A percentile compares a stretch with the other conserved stretches of the same genome.
Evolutionary conservation across 768 basidiomycete genomes (phyloP).

Genomic region (Calocybe indica): DNA sequence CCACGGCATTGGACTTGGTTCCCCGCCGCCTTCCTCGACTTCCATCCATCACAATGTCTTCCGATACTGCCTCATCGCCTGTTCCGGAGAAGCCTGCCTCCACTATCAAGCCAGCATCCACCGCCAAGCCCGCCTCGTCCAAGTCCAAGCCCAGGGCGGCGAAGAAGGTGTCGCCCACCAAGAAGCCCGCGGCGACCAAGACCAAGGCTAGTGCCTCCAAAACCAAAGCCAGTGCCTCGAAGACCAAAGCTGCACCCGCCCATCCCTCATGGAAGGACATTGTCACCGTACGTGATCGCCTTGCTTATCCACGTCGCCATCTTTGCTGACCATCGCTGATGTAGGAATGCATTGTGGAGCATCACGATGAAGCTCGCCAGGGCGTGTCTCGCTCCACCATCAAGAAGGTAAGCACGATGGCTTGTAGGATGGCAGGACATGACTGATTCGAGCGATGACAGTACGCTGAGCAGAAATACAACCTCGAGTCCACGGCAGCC

Average conservation of each 20-base stretch:
- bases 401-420: slow-evolving; percentile 57
- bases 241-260: slow-evolving; percentile 10
- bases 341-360: slow-evolving; percentile 67
- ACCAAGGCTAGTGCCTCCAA: slow-evolving; percentile 23
- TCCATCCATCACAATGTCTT: slow-evolving; percentile 13
- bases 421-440: background rate
- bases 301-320: background rate
- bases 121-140: slow-evolving; percentile 5
- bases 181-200: slow-evolving; percentile 18
- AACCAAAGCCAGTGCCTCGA: slow-evolving; percentile 22
- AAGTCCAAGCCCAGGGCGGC: slow-evolving; percentile 8
- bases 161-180: slow-evolving; percentile 14
- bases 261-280: slow-evolving; percentile 55
- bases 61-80: slow-evolving; percentile 19
- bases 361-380: slow-evolving; percentile 58
- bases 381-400: slow-evolving; percentile 76
- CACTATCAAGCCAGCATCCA: slow-evolving; percentile 7
- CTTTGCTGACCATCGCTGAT: background rate
- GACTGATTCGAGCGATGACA: slow-evolving; percentile 23
- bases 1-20: background rate
- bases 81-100: slow-evolving; percentile 12
- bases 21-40: background rate
- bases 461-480: slow-evolving; percentile 83
- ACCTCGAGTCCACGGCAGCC: slow-evolving; percentile 60
- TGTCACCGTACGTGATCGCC: slow-evolving; percentile 31